Evolutionary conservation across 306 rosid genomes (phyloP), one percentile per base, ranked within the genome.

Genomic region (Carpinus viminea): DNA sequence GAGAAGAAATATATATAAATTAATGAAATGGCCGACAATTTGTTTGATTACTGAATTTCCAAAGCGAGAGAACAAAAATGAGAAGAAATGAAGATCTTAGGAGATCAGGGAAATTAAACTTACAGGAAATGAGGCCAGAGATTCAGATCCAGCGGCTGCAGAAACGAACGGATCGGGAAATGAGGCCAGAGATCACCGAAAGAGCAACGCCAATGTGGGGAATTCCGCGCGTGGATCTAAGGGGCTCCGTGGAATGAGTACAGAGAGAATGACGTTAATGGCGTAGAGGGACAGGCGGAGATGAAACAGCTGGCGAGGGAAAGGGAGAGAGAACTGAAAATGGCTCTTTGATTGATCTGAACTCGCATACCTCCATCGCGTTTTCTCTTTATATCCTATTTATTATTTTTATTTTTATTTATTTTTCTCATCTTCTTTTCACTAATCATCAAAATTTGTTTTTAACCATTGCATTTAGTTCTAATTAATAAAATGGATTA

Each of bases 141-240:
- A 78, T 57, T 20, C 53, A 60, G 79, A 85, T 79, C 52, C 47
- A 28, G 53, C n/a, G 59, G 55, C 7, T 76, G 68, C 38, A 65
- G 72, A 38, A 70, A 24, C 11, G 61, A 36, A 11, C 56, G 72
- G 88, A 81, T 85, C 82, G 55, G 77, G 8, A 52, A n/a, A n/a
- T n/a, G n/a, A n/a, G n/a, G n/a, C n/a, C n/a, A n/a, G n/a, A 68
- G 85, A 86, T 83, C 82, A 83, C 80, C 3, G 47, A 68, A 71
- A 18, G 13, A 0, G 13, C 1, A 60, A 65, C 78, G 51, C 51
- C 28, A 68, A 68, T 41, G 72, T 43, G 51, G 28, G 8, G 72
- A n/a, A 41, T 41, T 41, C 47, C 28, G n/a, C 16, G 48, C 8
- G 16, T 68, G 72, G 72, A 41, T 68, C 72, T n/a, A 17, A 41